Conservation (phyloP, 2,329 filamentous ascomycete genomes). For the Monilinia vaccinii-corymbosi region DNA sequence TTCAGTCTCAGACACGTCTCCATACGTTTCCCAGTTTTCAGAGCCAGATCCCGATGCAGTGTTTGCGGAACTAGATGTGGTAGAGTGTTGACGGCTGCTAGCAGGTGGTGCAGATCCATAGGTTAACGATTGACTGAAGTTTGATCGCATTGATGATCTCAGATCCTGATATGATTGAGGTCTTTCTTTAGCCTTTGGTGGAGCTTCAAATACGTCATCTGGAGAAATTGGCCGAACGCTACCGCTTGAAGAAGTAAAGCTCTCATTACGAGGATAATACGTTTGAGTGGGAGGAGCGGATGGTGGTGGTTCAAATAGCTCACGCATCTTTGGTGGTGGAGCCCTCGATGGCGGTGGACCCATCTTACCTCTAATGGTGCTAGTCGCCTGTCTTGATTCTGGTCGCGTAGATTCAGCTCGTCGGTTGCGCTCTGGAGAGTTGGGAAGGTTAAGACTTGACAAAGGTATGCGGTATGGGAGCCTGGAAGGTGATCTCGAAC, state of each 20-base stretch:
- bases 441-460: slow-evolving; percentile 60
- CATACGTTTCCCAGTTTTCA: slow-evolving; percentile 97
- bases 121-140: slow-evolving; percentile 23
- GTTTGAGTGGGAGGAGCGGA: slow-evolving; percentile 42
- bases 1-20: slow-evolving; percentile 72
- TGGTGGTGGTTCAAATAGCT: slow-evolving; percentile 50
- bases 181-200: slow-evolving; percentile 30
- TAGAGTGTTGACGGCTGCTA: slow-evolving; percentile 57
- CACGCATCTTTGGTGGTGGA: slow-evolving; percentile 88
- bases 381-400: slow-evolving; percentile 24
- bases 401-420: slow-evolving; percentile 19
- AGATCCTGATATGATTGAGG: slow-evolving; percentile 33
- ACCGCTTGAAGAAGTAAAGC: slow-evolving; percentile 39
- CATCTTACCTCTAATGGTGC: slow-evolving; percentile 34
- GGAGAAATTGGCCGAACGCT: slow-evolving; percentile 55
- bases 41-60: slow-evolving; percentile 72
- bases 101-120: slow-evolving; percentile 23
- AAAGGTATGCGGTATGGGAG: slow-evolving; percentile 63
- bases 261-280: slow-evolving; percentile 41
- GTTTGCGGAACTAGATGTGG: slow-evolving; percentile 56
- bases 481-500: slow-evolving; percentile 50
- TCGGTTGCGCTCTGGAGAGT: slow-evolving; percentile 64
- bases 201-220: slow-evolving; percentile 81
- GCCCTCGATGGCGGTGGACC: slow-evolving; percentile 51
- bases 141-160: slow-evolving; percentile 36